These are phyloP conservation scores for Solanum rostratum DNA, from an alignment of 257 asterid genomes.

Conservation along the genomic window DNA sequence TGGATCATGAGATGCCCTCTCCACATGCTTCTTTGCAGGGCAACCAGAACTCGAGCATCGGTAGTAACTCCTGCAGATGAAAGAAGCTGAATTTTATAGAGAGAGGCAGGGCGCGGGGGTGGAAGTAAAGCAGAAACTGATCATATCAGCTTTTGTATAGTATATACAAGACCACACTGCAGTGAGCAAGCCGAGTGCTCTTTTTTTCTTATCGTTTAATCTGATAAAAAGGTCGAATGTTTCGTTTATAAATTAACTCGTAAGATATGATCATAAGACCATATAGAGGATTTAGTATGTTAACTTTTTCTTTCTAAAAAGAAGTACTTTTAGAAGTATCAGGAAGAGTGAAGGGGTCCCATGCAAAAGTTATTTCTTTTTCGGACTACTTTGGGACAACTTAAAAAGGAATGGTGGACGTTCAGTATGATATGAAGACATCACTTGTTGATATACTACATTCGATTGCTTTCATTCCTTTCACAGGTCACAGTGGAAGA, in stretches of 20 bases:
- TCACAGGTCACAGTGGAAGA: background rate
- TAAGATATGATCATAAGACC: background rate
- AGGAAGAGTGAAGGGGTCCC: background rate
- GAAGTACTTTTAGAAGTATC: background rate
- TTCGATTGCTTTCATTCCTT: background rate
- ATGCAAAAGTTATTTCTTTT: background rate
- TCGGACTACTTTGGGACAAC: background rate
- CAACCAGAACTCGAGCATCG: constrained; percentile 78
- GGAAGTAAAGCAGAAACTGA: background rate
- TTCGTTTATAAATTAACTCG: background rate
- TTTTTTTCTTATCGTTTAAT: background rate
- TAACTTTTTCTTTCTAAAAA: background rate
- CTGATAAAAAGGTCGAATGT: background rate
- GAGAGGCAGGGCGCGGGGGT: background rate
- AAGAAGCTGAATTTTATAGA: constrained; percentile 6
- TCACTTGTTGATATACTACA: background rate
- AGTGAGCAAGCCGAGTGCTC: background rate
- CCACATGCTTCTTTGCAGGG: constrained; percentile 84
- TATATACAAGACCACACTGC: background rate
- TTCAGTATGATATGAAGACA: background rate
- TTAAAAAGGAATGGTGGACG: background rate
- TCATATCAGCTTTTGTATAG: background rate
- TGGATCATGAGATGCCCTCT: constrained; percentile 74
- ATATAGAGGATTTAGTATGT: background rate
- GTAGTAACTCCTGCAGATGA: constrained; percentile 69